Evolutionary conservation across 1,284 basidiomycete species (phyloP).

Genomic region (Fomitopsis betulina): DNA sequence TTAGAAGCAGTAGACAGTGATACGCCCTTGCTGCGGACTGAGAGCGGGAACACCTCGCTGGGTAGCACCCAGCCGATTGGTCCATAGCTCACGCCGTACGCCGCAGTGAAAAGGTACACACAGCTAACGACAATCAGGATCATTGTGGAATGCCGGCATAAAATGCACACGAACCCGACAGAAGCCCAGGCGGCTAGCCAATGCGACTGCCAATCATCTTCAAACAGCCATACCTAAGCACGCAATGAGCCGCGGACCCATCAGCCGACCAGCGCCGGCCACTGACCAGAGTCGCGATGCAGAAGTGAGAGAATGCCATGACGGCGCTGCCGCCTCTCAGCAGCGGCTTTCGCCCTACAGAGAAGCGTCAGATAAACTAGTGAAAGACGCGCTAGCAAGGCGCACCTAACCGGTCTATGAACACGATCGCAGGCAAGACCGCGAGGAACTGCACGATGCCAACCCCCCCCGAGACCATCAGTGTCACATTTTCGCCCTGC

Average conservation of each 20-base stretch:
- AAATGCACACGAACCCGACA: conserved; percentile 44
- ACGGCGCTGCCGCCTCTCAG: conserved; percentile 55
- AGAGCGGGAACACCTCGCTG: conserved; percentile 83
- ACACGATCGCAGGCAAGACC: conserved; percentile 69
- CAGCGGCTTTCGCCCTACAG: neutral
- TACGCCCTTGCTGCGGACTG: conserved; percentile 81
- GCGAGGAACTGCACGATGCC: conserved; percentile 77
- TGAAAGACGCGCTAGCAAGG: conserved; percentile 4
- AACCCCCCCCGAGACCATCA: conserved; percentile 72
- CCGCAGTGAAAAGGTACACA: conserved; percentile 76
- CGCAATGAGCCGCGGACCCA: conserved; percentile 3
- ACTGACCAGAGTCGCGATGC: conserved; percentile 62
- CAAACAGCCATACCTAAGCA: conserved; percentile 44
- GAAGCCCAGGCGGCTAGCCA: conserved; percentile 56
- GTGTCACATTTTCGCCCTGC: conserved; percentile 43
- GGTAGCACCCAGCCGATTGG: conserved; percentile 85
- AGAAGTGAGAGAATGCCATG: conserved; percentile 72
- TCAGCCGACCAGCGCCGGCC: neutral
- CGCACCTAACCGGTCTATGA: conserved; percentile 71
- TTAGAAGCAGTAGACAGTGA: conserved; percentile 81
- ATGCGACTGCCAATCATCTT: conserved; percentile 53
- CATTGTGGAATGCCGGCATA: neutral
- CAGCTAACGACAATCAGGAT: conserved; percentile 34
- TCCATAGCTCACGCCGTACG: conserved; percentile 81
- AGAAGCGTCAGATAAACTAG: neutral